A percentile compares a stretch with the other conserved stretches of the same genome.
These are phyloP conservation scores for Colletotrichum lindemuthianum DNA, from an alignment of 2,329 filamentous ascomycete species.

Conservation along the genomic window DNA sequence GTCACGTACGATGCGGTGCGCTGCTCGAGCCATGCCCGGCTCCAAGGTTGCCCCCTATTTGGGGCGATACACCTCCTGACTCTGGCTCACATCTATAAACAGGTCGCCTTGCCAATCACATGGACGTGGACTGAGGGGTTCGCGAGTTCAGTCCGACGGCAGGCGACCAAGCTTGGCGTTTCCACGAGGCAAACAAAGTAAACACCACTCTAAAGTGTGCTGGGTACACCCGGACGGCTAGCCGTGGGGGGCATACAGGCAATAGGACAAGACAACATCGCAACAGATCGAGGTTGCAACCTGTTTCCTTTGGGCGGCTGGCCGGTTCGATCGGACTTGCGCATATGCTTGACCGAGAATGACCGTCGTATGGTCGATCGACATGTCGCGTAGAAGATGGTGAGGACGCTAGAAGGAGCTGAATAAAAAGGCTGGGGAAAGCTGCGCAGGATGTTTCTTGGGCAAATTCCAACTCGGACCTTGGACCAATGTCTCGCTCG, in stretches of 20 bases:
- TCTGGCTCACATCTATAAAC: constrained; percentile 7
- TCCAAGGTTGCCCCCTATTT: constrained; percentile 3
- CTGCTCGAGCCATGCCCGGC: neutral
- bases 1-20: constrained; percentile 5
- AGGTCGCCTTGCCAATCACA: constrained; percentile 7
- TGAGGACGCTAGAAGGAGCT: neutral
- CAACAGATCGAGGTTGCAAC: constrained; percentile 23
- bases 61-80: constrained; percentile 10
- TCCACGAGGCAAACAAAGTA: constrained; percentile 1
- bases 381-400: constrained; percentile 23
- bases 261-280: constrained; percentile 23
- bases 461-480: constrained; percentile 1
- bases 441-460: constrained; percentile 2
- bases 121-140: constrained; percentile 5
- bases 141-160: constrained; percentile 16
- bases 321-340: constrained; percentile 1
- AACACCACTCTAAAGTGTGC: neutral
- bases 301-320: constrained; percentile 14
- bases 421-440: constrained; percentile 19
- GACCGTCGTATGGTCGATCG: constrained; percentile 13
- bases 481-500: neutral
- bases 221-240: neutral
- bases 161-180: constrained; percentile 14
- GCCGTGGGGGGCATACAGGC: neutral
- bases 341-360: constrained; percentile 24